Evolutionary conservation across 345 rosid species (phyloP).

Genomic region (Pistacia integerrima): DNA sequence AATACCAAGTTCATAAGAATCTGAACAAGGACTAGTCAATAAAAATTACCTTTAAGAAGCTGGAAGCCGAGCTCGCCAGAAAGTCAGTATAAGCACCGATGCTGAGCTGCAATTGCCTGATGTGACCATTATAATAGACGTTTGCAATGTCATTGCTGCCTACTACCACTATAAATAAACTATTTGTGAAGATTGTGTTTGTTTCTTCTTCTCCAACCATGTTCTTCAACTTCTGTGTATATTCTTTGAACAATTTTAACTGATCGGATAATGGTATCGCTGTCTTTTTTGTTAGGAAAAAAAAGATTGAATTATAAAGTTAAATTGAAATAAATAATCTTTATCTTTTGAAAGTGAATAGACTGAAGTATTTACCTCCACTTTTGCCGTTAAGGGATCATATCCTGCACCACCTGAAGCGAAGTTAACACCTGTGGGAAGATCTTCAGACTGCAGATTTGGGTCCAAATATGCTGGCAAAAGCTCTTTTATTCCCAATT

Average conservation of each 20-base stretch:
- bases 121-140: conserved; percentile 37
- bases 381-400: conserved; percentile 56
- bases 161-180: conserved; percentile 37
- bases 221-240: conserved; percentile 35
- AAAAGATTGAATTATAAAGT: not conserved
- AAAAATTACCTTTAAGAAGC: conserved; percentile 39
- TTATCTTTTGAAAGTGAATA: not conserved
- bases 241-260: conserved; percentile 41
- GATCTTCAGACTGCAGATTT: conserved; percentile 43
- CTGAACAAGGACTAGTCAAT: too few relatives aligned
- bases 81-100: conserved; percentile 40
- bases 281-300: conserved; percentile 21
- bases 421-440: conserved; percentile 70
- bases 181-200: conserved; percentile 32
- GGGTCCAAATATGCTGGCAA: conserved; percentile 72
- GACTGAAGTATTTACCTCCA: conserved; percentile 37
- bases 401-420: conserved; percentile 77
- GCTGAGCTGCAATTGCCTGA: conserved; percentile 33
- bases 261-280: conserved; percentile 45
- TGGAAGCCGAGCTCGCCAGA: conserved; percentile 31
- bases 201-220: conserved; percentile 41
- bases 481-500: conserved; percentile 54
- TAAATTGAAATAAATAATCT: not conserved
- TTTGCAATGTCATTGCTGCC: conserved; percentile 60
- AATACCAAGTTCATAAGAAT: too few relatives aligned